phyloP scores from a whole-genome alignment of 192 early-diverging fungal genomes.

The Backusella morwellensis region DNA sequence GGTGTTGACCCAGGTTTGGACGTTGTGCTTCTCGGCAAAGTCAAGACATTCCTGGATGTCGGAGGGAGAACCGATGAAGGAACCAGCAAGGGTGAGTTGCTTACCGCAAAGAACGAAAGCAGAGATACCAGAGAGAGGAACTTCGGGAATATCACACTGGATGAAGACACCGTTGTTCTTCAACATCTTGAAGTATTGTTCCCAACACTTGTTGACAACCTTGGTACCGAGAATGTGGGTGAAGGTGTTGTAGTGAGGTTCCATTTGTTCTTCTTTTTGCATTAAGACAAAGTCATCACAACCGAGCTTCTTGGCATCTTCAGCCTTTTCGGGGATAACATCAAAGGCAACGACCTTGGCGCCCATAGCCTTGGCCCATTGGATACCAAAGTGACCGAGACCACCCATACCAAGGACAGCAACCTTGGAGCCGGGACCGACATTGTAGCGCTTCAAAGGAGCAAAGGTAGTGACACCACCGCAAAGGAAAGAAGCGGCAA shows the following conservation, averaged over 20 bases:
- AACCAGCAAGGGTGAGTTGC: constrained; percentile 58
- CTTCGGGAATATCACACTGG: constrained; percentile 62
- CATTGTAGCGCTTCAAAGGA: constrained; percentile 46
- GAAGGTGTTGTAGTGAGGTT: constrained; percentile 8
- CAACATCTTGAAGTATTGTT: constrained; percentile 14
- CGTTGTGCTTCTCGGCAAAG: constrained; percentile 60
- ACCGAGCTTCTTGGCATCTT: constrained; percentile 56
- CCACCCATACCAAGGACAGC: constrained; percentile 63
- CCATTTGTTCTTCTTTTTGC: constrained; percentile 5
- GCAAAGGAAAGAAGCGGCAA: constrained; percentile 74
- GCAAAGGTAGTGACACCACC: constrained; percentile 69
- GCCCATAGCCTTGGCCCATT: constrained; percentile 54
- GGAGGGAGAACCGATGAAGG: constrained; percentile 61
- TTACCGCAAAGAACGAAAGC: constrained; percentile 40
- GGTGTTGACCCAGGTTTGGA: constrained; percentile 62
- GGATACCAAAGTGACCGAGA: constrained; percentile 61
- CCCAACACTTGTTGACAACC: constrained; percentile 15
- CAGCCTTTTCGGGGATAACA: constrained; percentile 48
- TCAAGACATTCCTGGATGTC: constrained; percentile 62
- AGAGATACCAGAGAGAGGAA: constrained; percentile 41
- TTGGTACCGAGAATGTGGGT: constrained; percentile 14
- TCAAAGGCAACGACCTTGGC: constrained; percentile 53
- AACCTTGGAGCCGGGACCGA: constrained; percentile 43
- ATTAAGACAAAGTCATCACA: constrained; percentile 46
- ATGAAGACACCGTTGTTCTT: constrained; percentile 52